Conservation (phyloP, 805 yeast genomes). For the Hermanozyma aechmeae region DNA sequence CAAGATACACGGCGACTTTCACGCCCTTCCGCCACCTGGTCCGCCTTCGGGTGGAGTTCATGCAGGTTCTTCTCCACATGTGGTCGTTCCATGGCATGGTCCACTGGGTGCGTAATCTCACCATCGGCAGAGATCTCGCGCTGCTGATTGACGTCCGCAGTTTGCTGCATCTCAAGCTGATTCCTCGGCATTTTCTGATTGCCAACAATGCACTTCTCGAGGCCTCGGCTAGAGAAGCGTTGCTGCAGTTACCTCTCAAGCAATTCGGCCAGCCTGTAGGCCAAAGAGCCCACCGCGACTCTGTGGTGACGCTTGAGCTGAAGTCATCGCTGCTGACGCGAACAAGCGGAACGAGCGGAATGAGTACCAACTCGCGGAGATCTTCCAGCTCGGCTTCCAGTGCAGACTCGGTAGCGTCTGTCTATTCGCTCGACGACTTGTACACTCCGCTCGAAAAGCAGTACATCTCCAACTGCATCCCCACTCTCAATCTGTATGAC, state of each 20-base stretch:
- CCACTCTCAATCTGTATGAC: conserved; percentile 28
- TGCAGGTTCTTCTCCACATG: conserved; percentile 28
- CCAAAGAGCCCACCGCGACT: too few species aligned
- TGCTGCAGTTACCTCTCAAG: too few species aligned
- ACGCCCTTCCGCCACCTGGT: too few species aligned
- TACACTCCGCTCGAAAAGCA: conserved; percentile 21
- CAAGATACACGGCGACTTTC: too few species aligned
- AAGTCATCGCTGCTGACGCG: too few species aligned
- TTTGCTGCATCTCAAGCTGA: conserved; percentile 15
- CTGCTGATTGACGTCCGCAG: conserved; percentile 18
- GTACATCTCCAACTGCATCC: conserved; percentile 29
- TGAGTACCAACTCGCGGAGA: too few species aligned
- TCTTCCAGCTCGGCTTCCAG: too few species aligned
- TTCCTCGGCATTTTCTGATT: conserved; percentile 12
- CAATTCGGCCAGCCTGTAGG: too few species aligned
- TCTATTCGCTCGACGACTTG: conserved; percentile 6
- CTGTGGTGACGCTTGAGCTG: too few species aligned
- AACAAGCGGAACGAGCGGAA: too few species aligned
- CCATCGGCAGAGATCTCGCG: conserved; percentile 26
- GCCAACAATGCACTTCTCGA: conserved; percentile 16
- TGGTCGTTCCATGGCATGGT: conserved; percentile 33
- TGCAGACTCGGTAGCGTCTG: too few species aligned
- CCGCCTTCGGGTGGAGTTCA: conserved; percentile 28
- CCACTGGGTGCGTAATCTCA: conserved; percentile 27
- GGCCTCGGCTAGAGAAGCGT: conserved; percentile 13